These are phyloP conservation scores for Boletus reticuloceps DNA, from an alignment of 768 basidiomycete species.

Conservation along the genomic window DNA sequence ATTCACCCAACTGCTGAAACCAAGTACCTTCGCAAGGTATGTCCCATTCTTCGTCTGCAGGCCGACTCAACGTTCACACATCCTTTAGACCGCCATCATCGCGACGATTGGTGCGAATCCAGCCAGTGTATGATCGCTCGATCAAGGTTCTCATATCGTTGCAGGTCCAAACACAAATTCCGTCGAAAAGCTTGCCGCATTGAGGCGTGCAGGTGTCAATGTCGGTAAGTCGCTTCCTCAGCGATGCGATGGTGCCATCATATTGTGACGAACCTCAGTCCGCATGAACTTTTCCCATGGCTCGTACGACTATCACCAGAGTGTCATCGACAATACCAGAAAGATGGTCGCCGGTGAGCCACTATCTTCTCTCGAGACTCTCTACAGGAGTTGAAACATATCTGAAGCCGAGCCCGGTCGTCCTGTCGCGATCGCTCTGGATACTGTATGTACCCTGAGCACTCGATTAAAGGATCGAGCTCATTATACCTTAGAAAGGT, in stretches of 20 bases:
- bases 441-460: conserved; percentile 64
- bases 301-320: conserved; percentile 97
- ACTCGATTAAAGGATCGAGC: neutral
- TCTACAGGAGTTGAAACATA: conserved; percentile 1
- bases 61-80: conserved; percentile 3
- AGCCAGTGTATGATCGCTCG: neutral
- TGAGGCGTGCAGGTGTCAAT: conserved; percentile 93
- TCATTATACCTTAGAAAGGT: conserved; percentile 70
- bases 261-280: conserved; percentile 47
- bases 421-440: conserved; percentile 95
- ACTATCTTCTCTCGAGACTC: neutral
- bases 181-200: conserved; percentile 80
- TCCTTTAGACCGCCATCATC: conserved; percentile 86
- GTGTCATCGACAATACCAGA: conserved; percentile 96
- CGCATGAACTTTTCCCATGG: conserved; percentile 99
- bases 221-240: conserved; percentile 64
- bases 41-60: conserved; percentile 13
- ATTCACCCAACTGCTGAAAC: conserved; percentile 73
- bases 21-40: conserved; percentile 89
- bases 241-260: neutral
- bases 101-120: conserved; percentile 84
- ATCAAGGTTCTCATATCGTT: conserved; percentile 7
- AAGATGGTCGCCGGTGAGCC: conserved; percentile 73
- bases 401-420: conserved; percentile 62
- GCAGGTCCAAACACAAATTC: conserved; percentile 92